Percentiles rank a stretch among this genome's conserved stretches.
Conservation (phyloP, 306 rosid genomes). For the Begonia loranthoides region DNA sequence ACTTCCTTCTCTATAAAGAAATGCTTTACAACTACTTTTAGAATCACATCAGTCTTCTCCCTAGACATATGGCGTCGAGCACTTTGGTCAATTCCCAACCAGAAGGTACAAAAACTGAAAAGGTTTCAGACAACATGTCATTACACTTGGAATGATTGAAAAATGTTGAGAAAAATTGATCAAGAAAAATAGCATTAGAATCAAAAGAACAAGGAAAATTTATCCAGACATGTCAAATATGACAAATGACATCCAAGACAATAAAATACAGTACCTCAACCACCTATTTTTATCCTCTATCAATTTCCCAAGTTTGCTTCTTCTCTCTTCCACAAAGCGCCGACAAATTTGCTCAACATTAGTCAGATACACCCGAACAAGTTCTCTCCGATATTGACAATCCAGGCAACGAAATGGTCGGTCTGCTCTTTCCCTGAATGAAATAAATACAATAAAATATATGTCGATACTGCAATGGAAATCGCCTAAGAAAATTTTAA, state of each 20-base stretch:
- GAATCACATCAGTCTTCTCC: slow-evolving; percentile 76
- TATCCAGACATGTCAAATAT: not conserved
- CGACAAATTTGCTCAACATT: slow-evolving; percentile 98
- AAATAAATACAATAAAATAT: slow-evolving; percentile 17
- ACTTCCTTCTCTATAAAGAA: slow-evolving; percentile 98
- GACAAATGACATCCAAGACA: not conserved
- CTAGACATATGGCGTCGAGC: slow-evolving; percentile 80
- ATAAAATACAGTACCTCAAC: slow-evolving; percentile 48
- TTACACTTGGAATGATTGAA: slow-evolving; percentile 1
- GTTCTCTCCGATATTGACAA: slow-evolving; percentile 97
- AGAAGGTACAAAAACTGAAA: slow-evolving; percentile 77
- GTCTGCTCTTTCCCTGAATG: slow-evolving; percentile 83
- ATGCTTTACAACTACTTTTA: slow-evolving; percentile 85
- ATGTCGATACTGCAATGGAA: not conserved
- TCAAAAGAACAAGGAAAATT: not conserved
- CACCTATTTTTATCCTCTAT: slow-evolving; percentile 93
- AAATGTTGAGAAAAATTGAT: slow-evolving; percentile 1
- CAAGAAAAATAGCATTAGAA: not conserved
- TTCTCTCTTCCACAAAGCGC: slow-evolving; percentile 93
- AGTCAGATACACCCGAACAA: slow-evolving; percentile 94
- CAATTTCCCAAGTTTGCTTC: slow-evolving; percentile 82
- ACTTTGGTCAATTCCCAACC: slow-evolving; percentile 88
- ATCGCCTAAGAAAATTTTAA: not conserved
- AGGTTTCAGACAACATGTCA: slow-evolving; percentile 10
- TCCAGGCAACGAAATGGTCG: slow-evolving; percentile 98